Evolutionary conservation across 768 basidiomycete species (phyloP).

Genomic region (Phaffia australis): DNA sequence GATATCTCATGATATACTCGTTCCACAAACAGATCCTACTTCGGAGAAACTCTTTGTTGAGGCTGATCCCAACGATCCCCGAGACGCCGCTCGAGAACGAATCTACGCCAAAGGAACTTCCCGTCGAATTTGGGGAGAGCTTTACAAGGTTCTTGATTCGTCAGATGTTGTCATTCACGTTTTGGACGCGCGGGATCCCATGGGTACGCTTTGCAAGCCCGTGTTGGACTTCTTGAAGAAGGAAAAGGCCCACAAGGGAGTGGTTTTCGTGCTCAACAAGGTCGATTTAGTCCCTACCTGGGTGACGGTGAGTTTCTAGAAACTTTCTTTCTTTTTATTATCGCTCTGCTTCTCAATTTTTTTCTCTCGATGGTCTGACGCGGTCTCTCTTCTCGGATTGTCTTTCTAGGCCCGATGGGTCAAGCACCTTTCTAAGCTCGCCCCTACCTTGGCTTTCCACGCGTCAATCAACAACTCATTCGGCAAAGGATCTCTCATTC

Average conservation of each 20-base stretch:
- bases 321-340: conserved; percentile 35
- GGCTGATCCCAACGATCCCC: conserved; percentile 14
- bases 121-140: conserved; percentile 87
- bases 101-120: conserved; percentile 94
- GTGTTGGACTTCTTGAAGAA: conserved; percentile 86
- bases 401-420: conserved; percentile 74
- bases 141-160: conserved; percentile 99
- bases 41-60: conserved; percentile 16
- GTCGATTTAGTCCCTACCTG: conserved; percentile 97
- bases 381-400: not conserved
- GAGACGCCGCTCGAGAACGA: conserved; percentile 54
- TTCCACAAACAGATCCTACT: not conserved
- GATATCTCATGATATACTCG: not conserved
- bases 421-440: conserved; percentile 83
- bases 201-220: conserved; percentile 89
- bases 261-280: conserved; percentile 94
- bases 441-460: conserved; percentile 95
- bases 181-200: conserved; percentile 85
- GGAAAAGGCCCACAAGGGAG: conserved; percentile 94
- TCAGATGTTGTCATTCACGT: conserved; percentile 93
- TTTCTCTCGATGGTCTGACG: conserved; percentile 18
- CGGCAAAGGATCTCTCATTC: conserved; percentile 95
- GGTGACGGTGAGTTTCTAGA: conserved; percentile 72
- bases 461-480: conserved; percentile 98
- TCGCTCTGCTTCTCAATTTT: conserved; percentile 21